Evolutionary conservation across 208 protist species (phyloP).

Genomic region (Trypanosoma caninum): DNA sequence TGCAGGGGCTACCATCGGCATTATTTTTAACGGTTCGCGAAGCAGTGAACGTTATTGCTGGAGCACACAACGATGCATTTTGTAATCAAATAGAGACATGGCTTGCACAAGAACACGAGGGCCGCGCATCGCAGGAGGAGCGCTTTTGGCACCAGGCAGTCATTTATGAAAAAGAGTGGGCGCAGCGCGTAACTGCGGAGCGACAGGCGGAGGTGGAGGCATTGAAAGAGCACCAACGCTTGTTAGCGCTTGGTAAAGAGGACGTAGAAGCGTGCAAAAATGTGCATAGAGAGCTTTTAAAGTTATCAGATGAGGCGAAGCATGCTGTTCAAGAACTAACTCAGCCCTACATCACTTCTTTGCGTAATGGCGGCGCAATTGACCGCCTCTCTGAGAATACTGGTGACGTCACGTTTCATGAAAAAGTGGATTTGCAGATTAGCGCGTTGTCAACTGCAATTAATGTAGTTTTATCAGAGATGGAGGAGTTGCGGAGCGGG

Average conservation of each 20-base stretch:
- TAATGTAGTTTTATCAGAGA: constrained; percentile 5
- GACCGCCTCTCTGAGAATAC: not conserved
- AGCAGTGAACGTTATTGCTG: constrained; percentile 5
- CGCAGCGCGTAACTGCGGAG: not conserved
- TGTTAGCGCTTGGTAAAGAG: constrained; percentile 11
- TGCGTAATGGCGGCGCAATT: not conserved
- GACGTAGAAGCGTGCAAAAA: constrained; percentile 15
- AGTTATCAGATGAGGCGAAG: constrained; percentile 16
- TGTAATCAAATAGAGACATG: constrained; percentile 2
- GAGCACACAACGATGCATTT: constrained; percentile 13
- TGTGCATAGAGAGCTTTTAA: constrained; percentile 17
- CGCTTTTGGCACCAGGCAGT: constrained; percentile 1
- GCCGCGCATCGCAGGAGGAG: constrained; percentile 1
- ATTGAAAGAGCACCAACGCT: constrained; percentile 12
- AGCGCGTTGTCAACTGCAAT: constrained; percentile 14
- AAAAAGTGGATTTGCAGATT: constrained; percentile 4
- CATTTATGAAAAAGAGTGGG: constrained; percentile 6
- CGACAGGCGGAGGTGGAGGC: not conserved
- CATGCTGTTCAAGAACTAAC: constrained; percentile 7
- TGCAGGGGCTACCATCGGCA: constrained; percentile 15
- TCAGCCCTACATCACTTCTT: not conserved
- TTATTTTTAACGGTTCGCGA: constrained; percentile 17
- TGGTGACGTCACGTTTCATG: not conserved
- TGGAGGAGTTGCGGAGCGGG: constrained; percentile 3
- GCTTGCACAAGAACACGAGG: constrained; percentile 1